phyloP scores from a whole-genome alignment of 352 stramenopile genomes.

The Pythium biforme region DNA sequence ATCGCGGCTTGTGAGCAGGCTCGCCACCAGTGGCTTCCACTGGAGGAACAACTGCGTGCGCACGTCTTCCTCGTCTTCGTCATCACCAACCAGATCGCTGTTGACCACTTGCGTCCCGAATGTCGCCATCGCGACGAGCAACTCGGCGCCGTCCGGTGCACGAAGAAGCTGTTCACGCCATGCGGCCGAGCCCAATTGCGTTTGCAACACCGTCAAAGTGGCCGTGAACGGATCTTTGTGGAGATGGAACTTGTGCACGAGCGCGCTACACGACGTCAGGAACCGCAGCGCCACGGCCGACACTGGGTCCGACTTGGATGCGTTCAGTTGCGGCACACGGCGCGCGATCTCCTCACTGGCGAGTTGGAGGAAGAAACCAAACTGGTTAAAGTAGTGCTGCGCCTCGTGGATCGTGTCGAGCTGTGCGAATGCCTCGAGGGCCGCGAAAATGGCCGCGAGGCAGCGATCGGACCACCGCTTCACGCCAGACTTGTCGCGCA shows the following conservation, averaged over 20 bases:
- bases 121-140: constrained; percentile 32
- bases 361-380: constrained; percentile 48
- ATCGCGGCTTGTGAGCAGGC: neutral
- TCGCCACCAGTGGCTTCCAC: constrained; percentile 16
- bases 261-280: constrained; percentile 31
- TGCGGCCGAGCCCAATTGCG: constrained; percentile 5
- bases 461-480: constrained; percentile 20
- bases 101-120: constrained; percentile 36
- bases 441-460: constrained; percentile 23
- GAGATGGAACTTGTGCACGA: constrained; percentile 61
- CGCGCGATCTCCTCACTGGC: constrained; percentile 31
- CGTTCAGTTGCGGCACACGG: neutral
- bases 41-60: constrained; percentile 22
- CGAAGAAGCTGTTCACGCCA: neutral
- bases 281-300: constrained; percentile 50
- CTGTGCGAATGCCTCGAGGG: constrained; percentile 24
- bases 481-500: constrained; percentile 9
- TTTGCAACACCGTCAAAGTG: constrained; percentile 36
- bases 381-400: constrained; percentile 40
- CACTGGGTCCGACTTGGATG: constrained; percentile 5
- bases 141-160: constrained; percentile 19
- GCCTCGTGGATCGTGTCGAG: constrained; percentile 29
- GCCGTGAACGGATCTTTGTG: constrained; percentile 31
- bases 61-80: constrained; percentile 55
- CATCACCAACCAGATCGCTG: constrained; percentile 38